These are phyloP conservation scores for Wickerhamomyces xylosicus DNA, from an alignment of 805 yeast species.

Conservation along the genomic window DNA sequence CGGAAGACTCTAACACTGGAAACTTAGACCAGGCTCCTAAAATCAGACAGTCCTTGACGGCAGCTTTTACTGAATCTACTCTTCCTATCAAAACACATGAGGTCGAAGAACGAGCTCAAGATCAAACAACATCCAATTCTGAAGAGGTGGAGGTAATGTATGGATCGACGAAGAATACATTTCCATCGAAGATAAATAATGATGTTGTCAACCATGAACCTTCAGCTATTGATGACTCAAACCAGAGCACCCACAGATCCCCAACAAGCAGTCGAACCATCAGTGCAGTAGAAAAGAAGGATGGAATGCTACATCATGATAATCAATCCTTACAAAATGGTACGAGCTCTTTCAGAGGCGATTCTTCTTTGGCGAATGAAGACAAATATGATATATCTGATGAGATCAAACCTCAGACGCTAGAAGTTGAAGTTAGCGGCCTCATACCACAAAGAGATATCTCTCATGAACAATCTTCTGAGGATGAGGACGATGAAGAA, in stretches of 20 bases:
- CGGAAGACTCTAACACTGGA: not conserved
- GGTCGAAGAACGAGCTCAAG: too few species aligned
- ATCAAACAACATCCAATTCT: too few species aligned
- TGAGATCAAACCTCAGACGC: not conserved
- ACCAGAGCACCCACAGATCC: not conserved
- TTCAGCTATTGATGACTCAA: not conserved
- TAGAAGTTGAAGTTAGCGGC: not conserved
- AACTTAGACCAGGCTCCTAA: too few species aligned
- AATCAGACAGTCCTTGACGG: not conserved
- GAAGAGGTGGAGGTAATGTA: too few species aligned
- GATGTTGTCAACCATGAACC: not conserved
- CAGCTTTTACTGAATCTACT: not conserved
- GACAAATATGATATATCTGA: not conserved
- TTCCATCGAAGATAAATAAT: not conserved
- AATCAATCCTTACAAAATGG: not conserved
- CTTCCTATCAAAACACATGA: too few species aligned
- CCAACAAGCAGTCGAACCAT: not conserved
- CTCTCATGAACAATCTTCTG: not conserved
- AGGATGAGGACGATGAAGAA: conserved; percentile 1
- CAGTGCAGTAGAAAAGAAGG: not conserved
- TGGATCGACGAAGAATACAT: not conserved
- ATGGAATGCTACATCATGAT: not conserved
- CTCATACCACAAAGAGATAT: too few species aligned
- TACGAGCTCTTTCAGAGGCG: not conserved
- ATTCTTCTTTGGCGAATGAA: not conserved